Evolutionary conservation across 495 filamentous ascomycete species (phyloP).

Genomic region (Podospora comata): DNA sequence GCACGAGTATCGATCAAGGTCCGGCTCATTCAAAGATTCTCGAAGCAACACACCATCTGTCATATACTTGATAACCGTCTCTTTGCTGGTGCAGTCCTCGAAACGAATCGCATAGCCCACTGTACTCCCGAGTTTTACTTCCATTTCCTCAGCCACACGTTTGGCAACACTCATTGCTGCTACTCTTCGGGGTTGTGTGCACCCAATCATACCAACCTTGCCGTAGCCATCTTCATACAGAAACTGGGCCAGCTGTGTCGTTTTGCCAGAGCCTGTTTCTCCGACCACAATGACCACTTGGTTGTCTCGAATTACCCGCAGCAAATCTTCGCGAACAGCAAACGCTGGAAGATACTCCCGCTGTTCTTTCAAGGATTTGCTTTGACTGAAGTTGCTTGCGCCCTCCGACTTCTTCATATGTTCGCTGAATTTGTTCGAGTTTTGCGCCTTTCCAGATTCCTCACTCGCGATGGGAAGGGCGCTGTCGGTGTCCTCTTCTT

Average conservation of each 20-base stretch:
- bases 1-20: conserved; percentile 94
- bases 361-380: conserved; percentile 86
- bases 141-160: conserved; percentile 98
- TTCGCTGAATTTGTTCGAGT: conserved; percentile 79
- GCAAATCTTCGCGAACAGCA: conserved; percentile 91
- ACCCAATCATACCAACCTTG: conserved; percentile 83
- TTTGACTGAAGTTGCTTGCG: conserved; percentile 88
- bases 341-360: conserved; percentile 94
- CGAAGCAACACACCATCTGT: conserved; percentile 94
- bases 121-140: conserved; percentile 80
- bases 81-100: conserved; percentile 93
- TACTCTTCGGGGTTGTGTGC: conserved; percentile 91
- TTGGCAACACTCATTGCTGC: conserved; percentile 99
- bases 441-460: conserved; percentile 49
- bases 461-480: conserved; percentile 74
- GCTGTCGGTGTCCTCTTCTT: conserved; percentile 90
- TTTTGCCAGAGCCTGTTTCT: conserved; percentile 95
- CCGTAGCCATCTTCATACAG: conserved; percentile 92
- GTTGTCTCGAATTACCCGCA: conserved; percentile 92
- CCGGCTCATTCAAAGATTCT: conserved; percentile 85
- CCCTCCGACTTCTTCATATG: conserved; percentile 88
- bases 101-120: conserved; percentile 99
- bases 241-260: conserved; percentile 94
- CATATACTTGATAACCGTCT: conserved; percentile 99
- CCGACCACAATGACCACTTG: conserved; percentile 96